phyloP scores from a whole-genome alignment of 2,329 filamentous ascomycete species.

The Hymenoscyphus linearis region DNA sequence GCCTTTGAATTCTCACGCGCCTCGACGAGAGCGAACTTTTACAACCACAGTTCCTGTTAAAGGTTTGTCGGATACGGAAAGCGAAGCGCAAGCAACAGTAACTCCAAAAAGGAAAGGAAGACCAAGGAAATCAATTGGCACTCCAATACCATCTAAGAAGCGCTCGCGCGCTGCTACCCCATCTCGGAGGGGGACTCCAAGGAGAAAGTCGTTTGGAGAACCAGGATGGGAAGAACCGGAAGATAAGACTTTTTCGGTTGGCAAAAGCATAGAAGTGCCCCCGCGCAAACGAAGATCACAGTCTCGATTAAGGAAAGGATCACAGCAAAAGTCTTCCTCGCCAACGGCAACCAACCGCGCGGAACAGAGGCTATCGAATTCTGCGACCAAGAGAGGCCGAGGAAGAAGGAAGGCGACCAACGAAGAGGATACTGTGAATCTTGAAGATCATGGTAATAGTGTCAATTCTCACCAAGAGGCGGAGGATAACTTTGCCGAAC shows the following conservation, averaged over 20 bases:
- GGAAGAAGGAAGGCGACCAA: constrained; percentile 4
- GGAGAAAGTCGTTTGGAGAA: constrained; percentile 25
- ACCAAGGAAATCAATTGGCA: constrained; percentile 38
- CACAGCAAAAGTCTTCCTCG: constrained; percentile 7
- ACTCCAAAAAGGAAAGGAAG: constrained; percentile 38
- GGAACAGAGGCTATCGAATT: constrained; percentile 10
- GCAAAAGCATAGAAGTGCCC: constrained; percentile 19
- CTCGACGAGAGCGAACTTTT: constrained; percentile 25
- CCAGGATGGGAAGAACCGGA: constrained; percentile 23
- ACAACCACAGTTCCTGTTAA: constrained; percentile 32
- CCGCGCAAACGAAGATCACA: constrained; percentile 25
- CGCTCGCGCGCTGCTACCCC: constrained; percentile 22
- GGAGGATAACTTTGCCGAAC: not conserved
- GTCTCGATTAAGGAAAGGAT: constrained; percentile 25
- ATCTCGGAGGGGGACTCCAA: constrained; percentile 17
- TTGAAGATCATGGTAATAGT: not conserved
- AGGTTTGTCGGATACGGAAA: constrained; percentile 29
- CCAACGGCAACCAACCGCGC: constrained; percentile 6
- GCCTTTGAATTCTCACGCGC: constrained; percentile 19
- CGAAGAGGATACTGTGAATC: not conserved
- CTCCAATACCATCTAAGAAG: constrained; percentile 33
- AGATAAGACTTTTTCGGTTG: constrained; percentile 21
- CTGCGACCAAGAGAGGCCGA: constrained; percentile 20
- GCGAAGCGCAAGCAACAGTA: constrained; percentile 18
- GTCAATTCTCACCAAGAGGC: not conserved